A percentile compares a stretch with the other conserved stretches of the same genome.
These are phyloP conservation scores for Cryptococcus neoformans DNA, from an alignment of 1,284 basidiomycete genomes.

Conservation along the genomic window DNA sequence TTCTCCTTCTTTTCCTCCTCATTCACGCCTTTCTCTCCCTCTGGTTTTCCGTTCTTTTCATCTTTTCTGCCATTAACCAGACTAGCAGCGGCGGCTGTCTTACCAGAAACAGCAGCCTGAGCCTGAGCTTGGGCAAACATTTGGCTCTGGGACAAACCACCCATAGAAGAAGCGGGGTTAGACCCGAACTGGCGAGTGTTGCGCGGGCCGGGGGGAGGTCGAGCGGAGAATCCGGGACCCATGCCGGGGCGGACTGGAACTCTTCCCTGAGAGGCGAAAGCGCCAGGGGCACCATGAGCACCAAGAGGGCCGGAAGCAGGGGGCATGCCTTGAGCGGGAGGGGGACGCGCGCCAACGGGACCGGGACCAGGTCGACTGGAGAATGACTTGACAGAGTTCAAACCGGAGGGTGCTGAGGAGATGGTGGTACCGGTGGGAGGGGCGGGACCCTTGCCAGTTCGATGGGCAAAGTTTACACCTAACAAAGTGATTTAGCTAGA, in stretches of 20 bases:
- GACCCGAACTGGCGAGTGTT: neutral
- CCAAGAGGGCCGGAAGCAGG: neutral
- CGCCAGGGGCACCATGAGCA: neutral
- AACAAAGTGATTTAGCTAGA: constrained; percentile 8
- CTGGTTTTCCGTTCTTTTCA: constrained; percentile 18
- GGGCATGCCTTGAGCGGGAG: neutral
- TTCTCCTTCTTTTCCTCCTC: constrained; percentile 18
- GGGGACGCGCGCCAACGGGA: neutral
- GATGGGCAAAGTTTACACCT: constrained; percentile 90
- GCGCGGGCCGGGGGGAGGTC: neutral
- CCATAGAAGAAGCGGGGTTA: neutral
- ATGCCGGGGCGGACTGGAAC: neutral
- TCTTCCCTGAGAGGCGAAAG: neutral
- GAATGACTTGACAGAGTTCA: neutral
- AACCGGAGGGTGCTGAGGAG: constrained; percentile 1
- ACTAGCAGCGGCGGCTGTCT: neutral
- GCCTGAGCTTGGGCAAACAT: neutral
- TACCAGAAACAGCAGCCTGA: neutral
- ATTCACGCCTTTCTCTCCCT: constrained; percentile 32
- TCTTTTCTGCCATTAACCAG: constrained; percentile 45
- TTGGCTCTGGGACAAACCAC: neutral
- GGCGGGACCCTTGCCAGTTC: constrained; percentile 26
- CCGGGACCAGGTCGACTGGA: neutral
- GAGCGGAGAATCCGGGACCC: neutral
- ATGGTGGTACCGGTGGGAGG: constrained; percentile 12